Evolutionary conservation across 805 yeast genomes (phyloP).

Genomic region (Naumovozyma baii): DNA sequence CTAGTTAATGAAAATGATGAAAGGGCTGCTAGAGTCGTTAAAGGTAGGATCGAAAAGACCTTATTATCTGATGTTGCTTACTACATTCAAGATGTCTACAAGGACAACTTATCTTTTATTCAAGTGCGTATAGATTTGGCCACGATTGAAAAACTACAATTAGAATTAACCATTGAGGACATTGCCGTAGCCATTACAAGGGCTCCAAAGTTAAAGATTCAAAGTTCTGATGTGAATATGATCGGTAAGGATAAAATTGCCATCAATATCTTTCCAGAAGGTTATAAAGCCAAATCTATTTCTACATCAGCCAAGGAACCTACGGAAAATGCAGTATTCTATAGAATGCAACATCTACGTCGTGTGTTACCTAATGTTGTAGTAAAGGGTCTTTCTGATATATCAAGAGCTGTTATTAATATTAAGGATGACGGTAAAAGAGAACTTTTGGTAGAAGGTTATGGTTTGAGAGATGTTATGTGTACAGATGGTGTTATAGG

Average conservation of each 20-base stretch:
- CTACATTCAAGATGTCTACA: constrained; percentile 90
- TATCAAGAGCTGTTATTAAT: constrained; percentile 92
- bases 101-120: constrained; percentile 64
- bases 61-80: constrained; percentile 74
- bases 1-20: constrained; percentile 89
- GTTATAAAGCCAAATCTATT: constrained; percentile 34
- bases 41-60: constrained; percentile 94
- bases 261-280: constrained; percentile 45
- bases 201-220: constrained; percentile 86
- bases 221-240: constrained; percentile 59
- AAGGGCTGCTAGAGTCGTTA: constrained; percentile 96
- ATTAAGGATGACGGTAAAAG: constrained; percentile 77
- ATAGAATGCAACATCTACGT: constrained; percentile 81
- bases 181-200: constrained; percentile 70
- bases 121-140: constrained; percentile 72
- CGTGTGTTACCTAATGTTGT: constrained; percentile 79
- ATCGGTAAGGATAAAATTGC: constrained; percentile 57
- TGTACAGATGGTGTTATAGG: constrained; percentile 95
- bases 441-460: constrained; percentile 94
- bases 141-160: constrained; percentile 81
- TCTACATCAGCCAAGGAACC: constrained; percentile 35
- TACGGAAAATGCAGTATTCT: constrained; percentile 50
- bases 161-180: constrained; percentile 79
- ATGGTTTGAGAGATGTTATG: constrained; percentile 94
- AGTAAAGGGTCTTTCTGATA: constrained; percentile 86